phyloP scores from a whole-genome alignment of 2,329 filamentous ascomycete genomes.

The Sarocladium oryzae region DNA sequence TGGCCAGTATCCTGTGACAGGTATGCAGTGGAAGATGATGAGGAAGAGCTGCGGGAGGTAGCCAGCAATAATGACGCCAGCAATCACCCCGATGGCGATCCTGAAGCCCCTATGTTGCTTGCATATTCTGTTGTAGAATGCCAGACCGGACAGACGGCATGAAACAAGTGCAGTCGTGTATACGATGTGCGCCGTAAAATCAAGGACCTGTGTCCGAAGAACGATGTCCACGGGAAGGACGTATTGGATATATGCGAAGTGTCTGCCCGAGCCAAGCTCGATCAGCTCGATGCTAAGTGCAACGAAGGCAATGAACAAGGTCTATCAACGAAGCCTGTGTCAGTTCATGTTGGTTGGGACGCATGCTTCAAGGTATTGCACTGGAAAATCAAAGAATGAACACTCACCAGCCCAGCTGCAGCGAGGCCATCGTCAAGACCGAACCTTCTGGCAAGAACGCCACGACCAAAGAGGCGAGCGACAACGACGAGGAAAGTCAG shows the following conservation, averaged over 20 bases:
- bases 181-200: constrained; percentile 44
- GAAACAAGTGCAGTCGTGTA: constrained; percentile 43
- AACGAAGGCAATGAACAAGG: constrained; percentile 35
- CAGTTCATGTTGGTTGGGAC: neutral
- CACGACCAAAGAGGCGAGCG: constrained; percentile 26
- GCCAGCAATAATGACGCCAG: constrained; percentile 31
- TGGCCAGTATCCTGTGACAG: constrained; percentile 45
- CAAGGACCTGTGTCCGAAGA: constrained; percentile 37
- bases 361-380: neutral
- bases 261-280: constrained; percentile 39
- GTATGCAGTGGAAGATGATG: constrained; percentile 43
- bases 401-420: constrained; percentile 26
- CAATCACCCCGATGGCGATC: constrained; percentile 27
- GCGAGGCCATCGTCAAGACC: constrained; percentile 33
- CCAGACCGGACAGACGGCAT: constrained; percentile 44
- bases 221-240: constrained; percentile 35
- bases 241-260: constrained; percentile 39
- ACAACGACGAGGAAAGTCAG: constrained; percentile 28
- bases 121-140: constrained; percentile 43
- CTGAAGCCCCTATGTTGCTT: constrained; percentile 28
- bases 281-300: constrained; percentile 38
- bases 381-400: neutral
- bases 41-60: constrained; percentile 43
- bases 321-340: constrained; percentile 14
- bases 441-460: constrained; percentile 28